phyloP scores from a whole-genome alignment of 495 filamentous ascomycete species.

The Penicillium riverlandense region DNA sequence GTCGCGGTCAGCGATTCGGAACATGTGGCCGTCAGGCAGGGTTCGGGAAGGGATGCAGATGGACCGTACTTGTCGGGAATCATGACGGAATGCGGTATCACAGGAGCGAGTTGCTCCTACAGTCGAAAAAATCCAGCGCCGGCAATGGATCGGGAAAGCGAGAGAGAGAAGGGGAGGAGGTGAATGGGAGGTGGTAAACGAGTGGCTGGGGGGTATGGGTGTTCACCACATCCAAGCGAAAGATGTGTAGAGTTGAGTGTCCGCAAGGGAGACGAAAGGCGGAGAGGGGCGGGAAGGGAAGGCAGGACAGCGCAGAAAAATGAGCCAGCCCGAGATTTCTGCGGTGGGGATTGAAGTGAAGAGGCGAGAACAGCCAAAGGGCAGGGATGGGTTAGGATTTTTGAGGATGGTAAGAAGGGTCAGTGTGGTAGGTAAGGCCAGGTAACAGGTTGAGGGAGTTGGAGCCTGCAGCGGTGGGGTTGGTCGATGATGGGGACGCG shows the following conservation, averaged over 20 bases:
- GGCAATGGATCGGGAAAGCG: constrained; percentile 15
- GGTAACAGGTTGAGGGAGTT: no score
- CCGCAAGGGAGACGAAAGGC: not conserved
- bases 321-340: constrained; percentile 22
- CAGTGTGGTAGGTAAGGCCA: no score
- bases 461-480: no score
- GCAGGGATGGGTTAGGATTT: not conserved
- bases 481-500: no score
- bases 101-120: constrained; percentile 39
- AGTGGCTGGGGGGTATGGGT: no score
- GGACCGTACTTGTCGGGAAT: constrained; percentile 76
- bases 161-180: constrained; percentile 9
- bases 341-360: not conserved
- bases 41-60: not conserved
- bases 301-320: constrained; percentile 10
- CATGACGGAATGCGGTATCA: constrained; percentile 45
- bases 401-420: constrained; percentile 3
- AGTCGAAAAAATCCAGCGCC: constrained; percentile 31
- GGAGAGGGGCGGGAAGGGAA: constrained; percentile 1
- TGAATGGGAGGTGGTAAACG: not conserved
- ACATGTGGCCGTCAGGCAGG: constrained; percentile 8
- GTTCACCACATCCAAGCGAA: no score
- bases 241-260: no score
- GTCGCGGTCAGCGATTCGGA: no score
- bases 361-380: no score